Evolutionary conservation across 2,329 filamentous ascomycete species (phyloP).

Genomic region (Talaromyces sp.): DNA sequence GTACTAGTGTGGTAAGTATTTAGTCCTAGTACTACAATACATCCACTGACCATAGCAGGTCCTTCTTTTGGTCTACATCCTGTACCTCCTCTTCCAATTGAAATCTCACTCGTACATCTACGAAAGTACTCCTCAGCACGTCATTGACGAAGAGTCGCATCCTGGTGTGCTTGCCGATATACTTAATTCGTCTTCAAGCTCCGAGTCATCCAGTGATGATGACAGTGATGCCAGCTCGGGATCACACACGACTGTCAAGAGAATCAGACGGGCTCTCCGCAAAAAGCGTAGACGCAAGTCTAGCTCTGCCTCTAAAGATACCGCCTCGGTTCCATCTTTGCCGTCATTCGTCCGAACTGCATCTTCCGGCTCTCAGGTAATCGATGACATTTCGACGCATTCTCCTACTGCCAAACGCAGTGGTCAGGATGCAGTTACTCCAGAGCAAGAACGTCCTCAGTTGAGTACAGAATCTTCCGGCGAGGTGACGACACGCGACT

Average conservation of each 20-base stretch:
- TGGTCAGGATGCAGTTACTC: conserved; percentile 53
- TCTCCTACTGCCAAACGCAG: conserved; percentile 39
- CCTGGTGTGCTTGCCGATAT: conserved; percentile 77
- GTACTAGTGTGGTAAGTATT: conserved; percentile 69
- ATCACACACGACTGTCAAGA: conserved; percentile 66
- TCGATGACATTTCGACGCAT: conserved; percentile 15
- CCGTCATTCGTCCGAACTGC: conserved; percentile 34
- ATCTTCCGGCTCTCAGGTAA: conserved; percentile 33
- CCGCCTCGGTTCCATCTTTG: conserved; percentile 44
- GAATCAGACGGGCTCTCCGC: conserved; percentile 68
- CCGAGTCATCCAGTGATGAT: conserved; percentile 47
- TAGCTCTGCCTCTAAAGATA: conserved; percentile 64
- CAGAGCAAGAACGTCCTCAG: conserved; percentile 34
- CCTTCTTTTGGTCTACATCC: conserved; percentile 69
- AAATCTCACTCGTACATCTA: conserved; percentile 88
- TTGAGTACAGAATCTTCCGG: conserved; percentile 16
- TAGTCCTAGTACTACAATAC: conserved; percentile 39
- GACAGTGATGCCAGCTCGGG: conserved; percentile 64
- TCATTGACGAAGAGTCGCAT: conserved; percentile 81
- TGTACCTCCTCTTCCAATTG: conserved; percentile 87
- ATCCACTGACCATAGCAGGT: conserved; percentile 32
- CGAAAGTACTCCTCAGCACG: conserved; percentile 80
- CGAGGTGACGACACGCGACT: conserved; percentile 43
- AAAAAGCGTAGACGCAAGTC: conserved; percentile 69
- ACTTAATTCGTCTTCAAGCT: conserved; percentile 63